Evolutionary conservation across 2,329 filamentous ascomycete species (phyloP).

Genomic region (Lachnellula occidentalis): DNA sequence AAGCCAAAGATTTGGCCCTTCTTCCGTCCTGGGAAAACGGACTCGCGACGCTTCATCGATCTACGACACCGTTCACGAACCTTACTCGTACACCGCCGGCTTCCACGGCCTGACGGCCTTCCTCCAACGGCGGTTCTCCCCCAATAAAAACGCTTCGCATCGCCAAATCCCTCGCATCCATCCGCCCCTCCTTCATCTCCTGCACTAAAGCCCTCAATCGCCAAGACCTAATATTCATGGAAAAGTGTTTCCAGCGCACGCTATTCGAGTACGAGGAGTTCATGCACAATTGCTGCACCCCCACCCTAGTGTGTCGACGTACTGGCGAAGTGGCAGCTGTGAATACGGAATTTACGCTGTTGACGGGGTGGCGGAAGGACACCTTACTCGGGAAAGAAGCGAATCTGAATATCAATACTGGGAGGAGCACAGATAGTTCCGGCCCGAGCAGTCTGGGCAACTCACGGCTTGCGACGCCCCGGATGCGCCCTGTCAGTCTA

Average conservation of each 20-base stretch:
- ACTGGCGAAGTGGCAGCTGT: constrained; percentile 94
- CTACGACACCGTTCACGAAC: constrained; percentile 83
- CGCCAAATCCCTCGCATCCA: constrained; percentile 80
- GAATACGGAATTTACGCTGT: constrained; percentile 92
- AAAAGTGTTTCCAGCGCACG: constrained; percentile 91
- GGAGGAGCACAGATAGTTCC: constrained; percentile 42
- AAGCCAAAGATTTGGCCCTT: constrained; percentile 24
- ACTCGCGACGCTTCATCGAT: constrained; percentile 73
- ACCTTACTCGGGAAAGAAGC: constrained; percentile 81
- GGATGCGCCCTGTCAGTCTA: constrained; percentile 39
- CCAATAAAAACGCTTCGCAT: constrained; percentile 77
- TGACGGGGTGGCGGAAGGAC: constrained; percentile 91
- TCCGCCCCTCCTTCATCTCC: constrained; percentile 88
- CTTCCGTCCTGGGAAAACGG: constrained; percentile 41
- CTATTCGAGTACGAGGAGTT: constrained; percentile 92
- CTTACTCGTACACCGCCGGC: constrained; percentile 83
- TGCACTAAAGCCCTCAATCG: constrained; percentile 84
- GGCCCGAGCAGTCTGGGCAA: constrained; percentile 23
- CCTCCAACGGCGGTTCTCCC: constrained; percentile 71
- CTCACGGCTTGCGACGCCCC: constrained; percentile 46
- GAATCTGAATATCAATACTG: constrained; percentile 77
- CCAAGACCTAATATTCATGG: constrained; percentile 93
- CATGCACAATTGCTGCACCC: constrained; percentile 80
- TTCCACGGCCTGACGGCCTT: constrained; percentile 85
- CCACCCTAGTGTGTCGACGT: constrained; percentile 84